phyloP scores from a whole-genome alignment of 2,329 filamentous ascomycete species.

The Colletotrichum camelliae region DNA sequence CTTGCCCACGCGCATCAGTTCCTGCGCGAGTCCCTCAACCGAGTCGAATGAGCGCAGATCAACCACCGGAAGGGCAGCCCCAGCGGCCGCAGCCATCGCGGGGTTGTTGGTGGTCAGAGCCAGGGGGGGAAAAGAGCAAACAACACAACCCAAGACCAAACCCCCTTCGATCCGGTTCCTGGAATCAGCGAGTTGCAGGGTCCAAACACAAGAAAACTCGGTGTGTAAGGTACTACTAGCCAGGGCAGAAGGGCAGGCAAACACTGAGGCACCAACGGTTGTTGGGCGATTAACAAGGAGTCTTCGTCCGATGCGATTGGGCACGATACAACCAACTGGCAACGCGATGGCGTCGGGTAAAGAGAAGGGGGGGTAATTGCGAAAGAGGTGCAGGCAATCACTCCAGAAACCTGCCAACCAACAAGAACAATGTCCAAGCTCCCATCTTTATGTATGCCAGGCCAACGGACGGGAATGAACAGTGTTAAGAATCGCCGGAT shows the following conservation, averaged over 20 bases:
- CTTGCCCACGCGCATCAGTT: slow-evolving; percentile 22
- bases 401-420: neutral
- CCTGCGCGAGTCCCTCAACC: slow-evolving; percentile 4
- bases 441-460: neutral
- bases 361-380: neutral
- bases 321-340: neutral
- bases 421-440: neutral
- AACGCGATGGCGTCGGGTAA: neutral
- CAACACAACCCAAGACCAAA: neutral
- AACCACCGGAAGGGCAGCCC: slow-evolving; percentile 11
- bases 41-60: slow-evolving; percentile 5
- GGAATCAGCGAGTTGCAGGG: neutral
- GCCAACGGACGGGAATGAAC: neutral
- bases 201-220: neutral
- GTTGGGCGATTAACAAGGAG: neutral
- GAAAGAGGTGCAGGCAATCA: neutral
- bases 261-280: neutral
- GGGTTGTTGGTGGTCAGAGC: neutral
- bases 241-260: neutral
- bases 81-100: neutral
- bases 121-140: neutral
- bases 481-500: neutral
- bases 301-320: neutral
- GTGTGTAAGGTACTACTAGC: neutral
- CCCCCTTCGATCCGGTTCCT: neutral